Base-by-base conservation (phyloP, 1,139 yeast species). In the Candida sp. region DNA sequence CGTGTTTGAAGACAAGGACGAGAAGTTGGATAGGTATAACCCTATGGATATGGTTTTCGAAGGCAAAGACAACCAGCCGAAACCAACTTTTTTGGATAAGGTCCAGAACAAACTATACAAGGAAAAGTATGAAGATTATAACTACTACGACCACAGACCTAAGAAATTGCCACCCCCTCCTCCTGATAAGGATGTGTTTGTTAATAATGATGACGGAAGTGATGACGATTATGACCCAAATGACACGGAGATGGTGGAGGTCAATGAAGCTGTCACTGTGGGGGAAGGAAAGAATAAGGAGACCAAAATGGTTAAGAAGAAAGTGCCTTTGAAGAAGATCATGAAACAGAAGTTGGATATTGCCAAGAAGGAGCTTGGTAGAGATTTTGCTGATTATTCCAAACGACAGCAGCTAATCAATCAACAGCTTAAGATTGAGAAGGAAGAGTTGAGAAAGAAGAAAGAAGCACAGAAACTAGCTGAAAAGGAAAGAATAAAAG, bases 21-120 rank as follows among this genome's bases (percentile, higher is more conserved):
- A 73, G 42, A 61, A 58, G 26, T 57, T 62, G 31, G 69, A 66
- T 35, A 67, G 65, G 47, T 72, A 72, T 51, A 75, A 74, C 52
- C 81, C 81, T 4, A 73, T 74, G 62, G 80, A 75, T 53, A 58
- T 63, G 39, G 81, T 77, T 5, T 77, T 77, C 57, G 72, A 72
- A 45, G 68, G 62, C 27, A 63, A 65, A 2, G 72, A 72, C 38
- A 68, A 62, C 33, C 63, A 66, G 1, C 56, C 56, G 38, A 58
- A 58, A 25, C 58, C 55, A 25, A 66, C 67, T 38, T 54, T 73
- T 28, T 63, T 73, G 42, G 66, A 65, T 51, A 62, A 61, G 25
- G 55, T 75, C 28, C 72, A 67, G 47, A 61, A 61, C 5, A 68
- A 66, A 49, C 55, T 73, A 46, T 72, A 72, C 3, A 69, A 67